Evolutionary conservation across 2,329 filamentous ascomycete genomes (phyloP).

Genomic region (Aspergillus calidoustus): DNA sequence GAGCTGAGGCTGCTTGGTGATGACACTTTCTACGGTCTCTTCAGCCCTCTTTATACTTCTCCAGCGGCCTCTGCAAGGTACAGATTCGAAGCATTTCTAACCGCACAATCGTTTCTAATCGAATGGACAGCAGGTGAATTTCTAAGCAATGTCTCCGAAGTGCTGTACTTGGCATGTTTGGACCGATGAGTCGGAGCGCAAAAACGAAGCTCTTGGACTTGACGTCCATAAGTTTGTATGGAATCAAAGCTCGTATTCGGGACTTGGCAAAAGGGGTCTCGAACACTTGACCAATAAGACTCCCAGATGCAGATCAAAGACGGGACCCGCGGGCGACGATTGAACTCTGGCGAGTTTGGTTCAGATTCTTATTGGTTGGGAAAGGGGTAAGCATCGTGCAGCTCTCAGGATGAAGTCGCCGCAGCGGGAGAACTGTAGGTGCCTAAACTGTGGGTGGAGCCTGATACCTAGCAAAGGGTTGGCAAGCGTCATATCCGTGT

Average conservation of each 20-base stretch:
- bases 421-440: too few species aligned
- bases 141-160: neutral
- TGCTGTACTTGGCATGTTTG: neutral
- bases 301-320: neutral
- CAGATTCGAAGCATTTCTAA: neutral
- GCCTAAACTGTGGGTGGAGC: too few species aligned
- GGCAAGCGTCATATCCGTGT: too few species aligned
- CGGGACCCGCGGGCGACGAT: neutral
- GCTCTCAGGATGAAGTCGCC: too few species aligned
- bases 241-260: neutral
- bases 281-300: neutral
- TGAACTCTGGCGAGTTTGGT: neutral
- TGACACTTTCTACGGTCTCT: neutral
- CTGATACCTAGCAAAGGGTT: too few species aligned
- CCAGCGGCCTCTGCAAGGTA: neutral
- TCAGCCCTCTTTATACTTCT: neutral
- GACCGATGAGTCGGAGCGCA: neutral
- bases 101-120: neutral
- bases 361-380: neutral
- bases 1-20: neutral
- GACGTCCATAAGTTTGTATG: neutral
- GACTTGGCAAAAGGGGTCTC: neutral
- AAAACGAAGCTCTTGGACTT: neutral
- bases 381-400: neutral
- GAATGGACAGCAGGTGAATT: neutral